Conservation (phyloP, 2,329 filamentous ascomycete species). For the Fulvia fulva region DNA sequence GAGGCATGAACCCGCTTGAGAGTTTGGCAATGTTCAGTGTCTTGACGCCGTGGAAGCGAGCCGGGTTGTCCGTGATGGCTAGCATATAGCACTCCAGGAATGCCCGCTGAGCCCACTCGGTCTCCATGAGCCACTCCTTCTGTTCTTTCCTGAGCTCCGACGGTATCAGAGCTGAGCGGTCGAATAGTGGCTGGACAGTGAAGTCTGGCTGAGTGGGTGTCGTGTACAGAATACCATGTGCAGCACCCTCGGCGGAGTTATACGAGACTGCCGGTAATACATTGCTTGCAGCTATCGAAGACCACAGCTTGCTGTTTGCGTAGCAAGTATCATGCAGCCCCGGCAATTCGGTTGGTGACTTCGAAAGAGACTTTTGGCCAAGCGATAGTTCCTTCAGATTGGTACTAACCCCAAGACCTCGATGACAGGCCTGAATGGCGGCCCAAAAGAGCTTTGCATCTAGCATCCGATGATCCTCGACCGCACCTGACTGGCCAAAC, state of each 20-base stretch:
- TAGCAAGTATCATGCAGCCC: conserved; percentile 20
- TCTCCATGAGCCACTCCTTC: conserved; percentile 64
- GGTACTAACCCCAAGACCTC: conserved; percentile 7
- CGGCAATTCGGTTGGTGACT: conserved; percentile 13
- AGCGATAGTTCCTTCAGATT: conserved; percentile 23
- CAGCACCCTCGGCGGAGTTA: neutral
- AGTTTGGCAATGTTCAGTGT: conserved; percentile 62
- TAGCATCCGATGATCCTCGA: conserved; percentile 18
- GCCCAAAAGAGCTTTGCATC: conserved; percentile 26
- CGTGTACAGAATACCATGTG: conserved; percentile 35
- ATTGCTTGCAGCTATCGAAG: conserved; percentile 14
- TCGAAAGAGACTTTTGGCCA: conserved; percentile 11
- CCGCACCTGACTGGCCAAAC: conserved; percentile 38
- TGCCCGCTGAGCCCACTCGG: conserved; percentile 64
- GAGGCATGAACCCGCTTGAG: conserved; percentile 57
- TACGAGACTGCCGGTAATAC: neutral
- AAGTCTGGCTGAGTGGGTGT: conserved; percentile 18
- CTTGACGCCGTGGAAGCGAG: conserved; percentile 52
- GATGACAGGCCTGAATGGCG: conserved; percentile 23
- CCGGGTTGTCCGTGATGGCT: conserved; percentile 58
- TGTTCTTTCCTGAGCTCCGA: conserved; percentile 58
- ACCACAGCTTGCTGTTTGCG: conserved; percentile 21
- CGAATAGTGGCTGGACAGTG: conserved; percentile 24
- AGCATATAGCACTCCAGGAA: conserved; percentile 66
- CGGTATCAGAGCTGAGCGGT: conserved; percentile 46